Evolutionary conservation across 2,329 filamentous ascomycete genomes (phyloP).

Genomic region (Xylaria sp.): DNA sequence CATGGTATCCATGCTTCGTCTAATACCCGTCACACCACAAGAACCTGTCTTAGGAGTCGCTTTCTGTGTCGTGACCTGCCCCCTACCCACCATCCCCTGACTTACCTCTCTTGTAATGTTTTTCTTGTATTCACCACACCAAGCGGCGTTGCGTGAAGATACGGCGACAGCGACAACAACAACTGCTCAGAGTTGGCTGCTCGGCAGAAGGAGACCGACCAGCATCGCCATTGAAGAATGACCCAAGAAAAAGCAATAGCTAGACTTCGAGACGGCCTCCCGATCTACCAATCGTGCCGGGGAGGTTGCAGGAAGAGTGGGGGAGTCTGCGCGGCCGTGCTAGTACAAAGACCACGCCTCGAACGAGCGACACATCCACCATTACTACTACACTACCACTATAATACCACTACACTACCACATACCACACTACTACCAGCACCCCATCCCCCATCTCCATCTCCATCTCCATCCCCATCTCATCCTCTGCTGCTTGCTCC

Average conservation of each 20-base stretch:
- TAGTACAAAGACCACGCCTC: constrained; percentile 20
- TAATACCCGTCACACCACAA: constrained; percentile 10
- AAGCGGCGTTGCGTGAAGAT: background rate
- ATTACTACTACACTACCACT: background rate
- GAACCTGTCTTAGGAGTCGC: constrained; percentile 16
- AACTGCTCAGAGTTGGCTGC: background rate
- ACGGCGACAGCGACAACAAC: background rate
- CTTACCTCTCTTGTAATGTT: background rate
- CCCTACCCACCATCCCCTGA: background rate
- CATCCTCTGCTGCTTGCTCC: constrained; percentile 5
- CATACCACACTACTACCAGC: background rate
- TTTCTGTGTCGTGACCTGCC: constrained; percentile 5
- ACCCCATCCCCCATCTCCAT: no score
- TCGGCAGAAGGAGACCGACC: background rate
- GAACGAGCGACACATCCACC: constrained; percentile 8
- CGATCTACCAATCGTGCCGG: constrained; percentile 10
- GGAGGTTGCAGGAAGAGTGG: constrained; percentile 12
- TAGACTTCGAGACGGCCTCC: background rate
- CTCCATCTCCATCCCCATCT: no score
- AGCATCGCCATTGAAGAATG: background rate
- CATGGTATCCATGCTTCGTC: background rate
- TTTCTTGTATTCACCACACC: background rate
- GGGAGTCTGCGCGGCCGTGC: constrained; percentile 21
- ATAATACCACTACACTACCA: background rate
- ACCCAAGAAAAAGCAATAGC: background rate